These are phyloP conservation scores for Chalaropsis ovoidea DNA, from an alignment of 2,329 filamentous ascomycete genomes.

Conservation along the genomic window DNA sequence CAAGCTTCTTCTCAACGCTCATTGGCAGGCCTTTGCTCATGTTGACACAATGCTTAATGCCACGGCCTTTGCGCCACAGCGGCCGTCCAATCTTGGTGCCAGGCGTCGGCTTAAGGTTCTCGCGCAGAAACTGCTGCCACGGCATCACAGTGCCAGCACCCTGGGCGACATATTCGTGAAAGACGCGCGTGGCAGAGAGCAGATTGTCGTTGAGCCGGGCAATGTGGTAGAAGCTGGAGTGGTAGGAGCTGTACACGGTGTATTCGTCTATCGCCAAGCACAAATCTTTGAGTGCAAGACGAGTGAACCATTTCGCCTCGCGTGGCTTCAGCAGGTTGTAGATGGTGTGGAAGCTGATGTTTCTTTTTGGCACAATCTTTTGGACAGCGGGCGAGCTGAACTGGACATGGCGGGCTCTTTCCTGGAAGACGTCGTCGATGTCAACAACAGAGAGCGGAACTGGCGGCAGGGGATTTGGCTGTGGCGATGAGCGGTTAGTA, in stretches of 20 bases:
- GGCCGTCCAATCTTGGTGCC: conserved; percentile 57
- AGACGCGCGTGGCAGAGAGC: too few relatives aligned
- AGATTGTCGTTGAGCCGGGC: too few relatives aligned
- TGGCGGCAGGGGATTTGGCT: neutral
- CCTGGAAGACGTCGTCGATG: conserved; percentile 56
- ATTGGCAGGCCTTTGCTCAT: conserved; percentile 49
- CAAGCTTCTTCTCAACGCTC: conserved; percentile 72
- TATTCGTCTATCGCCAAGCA: conserved; percentile 52
- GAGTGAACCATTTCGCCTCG: conserved; percentile 80
- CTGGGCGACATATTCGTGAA: conserved; percentile 35
- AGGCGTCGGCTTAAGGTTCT: conserved; percentile 42
- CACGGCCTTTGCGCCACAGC: conserved; percentile 54
- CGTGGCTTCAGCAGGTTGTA: conserved; percentile 33
- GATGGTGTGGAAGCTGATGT: conserved; percentile 5
- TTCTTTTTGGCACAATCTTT: conserved; percentile 36
- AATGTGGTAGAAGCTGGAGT: too few relatives aligned
- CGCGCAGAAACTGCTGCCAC: conserved; percentile 27
- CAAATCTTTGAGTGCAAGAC: conserved; percentile 66
- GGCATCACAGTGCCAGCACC: neutral
- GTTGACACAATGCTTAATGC: conserved; percentile 63
- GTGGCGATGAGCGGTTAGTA: neutral
- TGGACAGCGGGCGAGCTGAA: conserved; percentile 60
- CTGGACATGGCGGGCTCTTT: conserved; percentile 55
- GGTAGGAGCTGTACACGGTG: too few relatives aligned
- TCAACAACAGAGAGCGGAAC: conserved; percentile 53